phyloP scores from a whole-genome alignment of 208 protist species.

The Eutreptiella sp. region DNA sequence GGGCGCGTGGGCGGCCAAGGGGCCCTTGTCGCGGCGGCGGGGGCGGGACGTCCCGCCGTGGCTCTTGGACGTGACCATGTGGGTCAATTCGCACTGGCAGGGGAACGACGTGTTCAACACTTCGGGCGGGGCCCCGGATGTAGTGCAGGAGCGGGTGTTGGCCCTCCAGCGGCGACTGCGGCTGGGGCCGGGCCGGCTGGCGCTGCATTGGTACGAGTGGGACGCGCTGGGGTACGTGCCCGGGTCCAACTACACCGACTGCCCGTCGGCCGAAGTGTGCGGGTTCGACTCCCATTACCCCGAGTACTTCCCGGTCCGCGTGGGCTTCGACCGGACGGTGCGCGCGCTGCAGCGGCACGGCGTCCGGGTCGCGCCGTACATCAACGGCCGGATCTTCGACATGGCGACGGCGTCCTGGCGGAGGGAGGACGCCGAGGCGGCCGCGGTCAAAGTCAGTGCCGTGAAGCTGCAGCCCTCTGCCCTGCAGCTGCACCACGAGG shows the following conservation, averaged over 20 bases:
- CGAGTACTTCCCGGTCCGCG: conserved; percentile 28
- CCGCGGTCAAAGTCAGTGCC: conserved; percentile 9
- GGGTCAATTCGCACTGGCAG: conserved; percentile 35
- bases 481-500: conserved; percentile 19
- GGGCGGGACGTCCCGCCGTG: conserved; percentile 20
- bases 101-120: conserved; percentile 33
- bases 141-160: conserved; percentile 22
- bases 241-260: conserved; percentile 20
- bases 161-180: conserved; percentile 16
- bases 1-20: conserved; percentile 11
- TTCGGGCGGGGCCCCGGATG: conserved; percentile 23
- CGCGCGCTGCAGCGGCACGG: conserved; percentile 5
- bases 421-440: neutral
- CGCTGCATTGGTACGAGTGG: conserved; percentile 35
- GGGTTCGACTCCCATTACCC: conserved; percentile 31
- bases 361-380: conserved; percentile 29
- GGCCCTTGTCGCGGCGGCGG: conserved; percentile 5
- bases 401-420: conserved; percentile 25
- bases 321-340: conserved; percentile 9
- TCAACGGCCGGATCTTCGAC: conserved; percentile 36
- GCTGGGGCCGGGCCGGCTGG: conserved; percentile 7
- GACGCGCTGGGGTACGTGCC: conserved; percentile 14
- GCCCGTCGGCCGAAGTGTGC: conserved; percentile 13
- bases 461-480: conserved; percentile 1
- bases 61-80: conserved; percentile 24